Percentiles rank a stretch among this genome's conserved stretches.
Conservation (phyloP, 139 green algal genomes). For the Choricystis sp. region DNA sequence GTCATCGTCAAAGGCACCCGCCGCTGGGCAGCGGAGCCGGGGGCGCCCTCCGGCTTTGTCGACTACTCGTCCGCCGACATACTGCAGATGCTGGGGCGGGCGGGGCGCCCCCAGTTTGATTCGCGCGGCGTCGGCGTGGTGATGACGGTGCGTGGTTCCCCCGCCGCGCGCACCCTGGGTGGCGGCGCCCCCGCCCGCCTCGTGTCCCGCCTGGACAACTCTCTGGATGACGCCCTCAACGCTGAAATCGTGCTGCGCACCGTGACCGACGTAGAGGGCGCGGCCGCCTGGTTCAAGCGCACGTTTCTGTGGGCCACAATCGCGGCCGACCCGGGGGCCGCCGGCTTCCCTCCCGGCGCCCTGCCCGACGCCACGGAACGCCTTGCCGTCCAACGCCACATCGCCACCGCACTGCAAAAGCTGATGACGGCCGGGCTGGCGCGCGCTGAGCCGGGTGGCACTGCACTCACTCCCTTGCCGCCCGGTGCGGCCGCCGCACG, state of each 20-base stretch:
- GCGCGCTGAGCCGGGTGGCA: not conserved
- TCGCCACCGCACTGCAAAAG: constrained; percentile 29
- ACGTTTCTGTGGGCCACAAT: constrained; percentile 70
- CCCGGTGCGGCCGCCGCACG: too few species aligned
- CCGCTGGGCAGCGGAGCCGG: constrained; percentile 11
- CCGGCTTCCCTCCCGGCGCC: constrained; percentile 14
- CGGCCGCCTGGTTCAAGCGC: constrained; percentile 54
- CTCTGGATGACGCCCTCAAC: constrained; percentile 61
- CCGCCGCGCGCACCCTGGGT: not conserved
- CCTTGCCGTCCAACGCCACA: constrained; percentile 25
- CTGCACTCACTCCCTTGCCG: not conserved
- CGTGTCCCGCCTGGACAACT: constrained; percentile 37
- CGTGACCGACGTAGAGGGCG: constrained; percentile 36
- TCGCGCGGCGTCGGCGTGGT: constrained; percentile 75
- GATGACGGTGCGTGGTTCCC: constrained; percentile 60
- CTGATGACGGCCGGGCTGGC: constrained; percentile 52
- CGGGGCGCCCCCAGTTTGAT: constrained; percentile 88
- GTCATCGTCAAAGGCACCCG: constrained; percentile 77
- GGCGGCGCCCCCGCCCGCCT: constrained; percentile 35
- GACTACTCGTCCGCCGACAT: not conserved
- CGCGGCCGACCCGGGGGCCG: constrained; percentile 15
- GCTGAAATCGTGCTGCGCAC: constrained; percentile 56
- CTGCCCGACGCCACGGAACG: constrained; percentile 18
- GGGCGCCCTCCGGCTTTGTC: not conserved
- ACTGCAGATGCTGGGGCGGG: constrained; percentile 69